Conservation (phyloP, 2,329 filamentous ascomycete genomes). For the Aspergillus piperis region DNA sequence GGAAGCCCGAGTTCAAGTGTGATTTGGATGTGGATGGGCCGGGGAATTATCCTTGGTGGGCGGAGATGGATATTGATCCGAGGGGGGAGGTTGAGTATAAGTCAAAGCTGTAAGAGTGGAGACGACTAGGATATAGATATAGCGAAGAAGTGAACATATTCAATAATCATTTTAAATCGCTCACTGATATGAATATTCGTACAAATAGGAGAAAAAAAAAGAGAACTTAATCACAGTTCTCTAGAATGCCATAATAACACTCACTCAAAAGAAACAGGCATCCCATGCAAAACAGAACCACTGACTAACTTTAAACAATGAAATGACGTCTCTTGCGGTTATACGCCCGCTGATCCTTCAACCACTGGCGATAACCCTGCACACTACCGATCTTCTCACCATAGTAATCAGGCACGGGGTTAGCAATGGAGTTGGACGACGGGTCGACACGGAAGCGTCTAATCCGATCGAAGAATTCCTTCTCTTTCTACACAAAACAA, state of each 20-base stretch:
- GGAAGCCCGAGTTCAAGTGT: constrained; percentile 62
- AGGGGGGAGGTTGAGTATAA: constrained; percentile 21
- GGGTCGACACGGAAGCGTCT: constrained; percentile 92
- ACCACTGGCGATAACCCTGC: constrained; percentile 85
- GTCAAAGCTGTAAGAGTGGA: constrained; percentile 27
- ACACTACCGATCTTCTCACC: constrained; percentile 98
- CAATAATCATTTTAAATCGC: constrained; percentile 15
- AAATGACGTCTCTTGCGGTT: constrained; percentile 74
- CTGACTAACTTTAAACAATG: constrained; percentile 29
- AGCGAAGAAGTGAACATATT: not conserved
- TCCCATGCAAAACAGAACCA: not conserved
- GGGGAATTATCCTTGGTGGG: constrained; percentile 68
- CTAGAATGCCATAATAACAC: not conserved
- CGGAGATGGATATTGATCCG: constrained; percentile 51
- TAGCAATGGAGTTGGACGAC: constrained; percentile 80
- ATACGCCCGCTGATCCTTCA: constrained; percentile 96
- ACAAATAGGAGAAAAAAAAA: constrained; percentile 1
- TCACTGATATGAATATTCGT: constrained; percentile 15
- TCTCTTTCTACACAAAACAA: constrained; percentile 69
- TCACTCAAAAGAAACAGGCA: not conserved
- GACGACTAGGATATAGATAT: not conserved
- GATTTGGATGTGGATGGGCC: constrained; percentile 63
- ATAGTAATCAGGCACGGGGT: constrained; percentile 96
- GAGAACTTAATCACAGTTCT: not conserved
- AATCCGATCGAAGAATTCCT: constrained; percentile 87